Evolutionary conservation across 2,329 filamentous ascomycete genomes (phyloP).

Genomic region (Penicillium sp.): DNA sequence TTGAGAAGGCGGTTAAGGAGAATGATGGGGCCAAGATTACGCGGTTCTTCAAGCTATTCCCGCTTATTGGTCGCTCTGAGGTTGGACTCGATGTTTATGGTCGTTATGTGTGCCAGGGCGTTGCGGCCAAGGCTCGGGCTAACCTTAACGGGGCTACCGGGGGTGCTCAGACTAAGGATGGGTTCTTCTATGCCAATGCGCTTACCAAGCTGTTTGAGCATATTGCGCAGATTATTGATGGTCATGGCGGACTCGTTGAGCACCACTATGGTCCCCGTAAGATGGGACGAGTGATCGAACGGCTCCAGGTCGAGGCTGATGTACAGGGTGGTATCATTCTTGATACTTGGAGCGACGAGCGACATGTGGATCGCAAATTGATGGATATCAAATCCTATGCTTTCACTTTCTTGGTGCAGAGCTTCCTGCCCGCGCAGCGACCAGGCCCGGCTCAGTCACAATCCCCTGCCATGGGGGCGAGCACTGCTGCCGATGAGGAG

Average conservation of each 20-base stretch:
- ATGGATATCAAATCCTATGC: constrained; percentile 98
- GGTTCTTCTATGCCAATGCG: constrained; percentile 87
- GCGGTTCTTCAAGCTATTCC: constrained; percentile 96
- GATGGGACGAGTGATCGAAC: constrained; percentile 92
- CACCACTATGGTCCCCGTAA: constrained; percentile 88
- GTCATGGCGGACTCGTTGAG: constrained; percentile 86
- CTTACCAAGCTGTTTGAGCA: constrained; percentile 94
- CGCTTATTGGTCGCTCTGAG: constrained; percentile 83
- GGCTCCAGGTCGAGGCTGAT: constrained; percentile 90
- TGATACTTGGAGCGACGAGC: constrained; percentile 92
- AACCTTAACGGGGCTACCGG: constrained; percentile 71
- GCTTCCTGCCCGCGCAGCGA: constrained; percentile 75
- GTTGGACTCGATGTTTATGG: constrained; percentile 94
- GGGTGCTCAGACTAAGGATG: constrained; percentile 65
- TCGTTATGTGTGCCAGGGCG: constrained; percentile 91
- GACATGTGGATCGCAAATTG: constrained; percentile 76
- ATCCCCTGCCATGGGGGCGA: constrained; percentile 67
- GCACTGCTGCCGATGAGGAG: constrained; percentile 71
- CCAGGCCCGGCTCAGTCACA: constrained; percentile 67
- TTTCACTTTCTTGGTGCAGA: constrained; percentile 94
- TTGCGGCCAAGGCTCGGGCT: constrained; percentile 76
- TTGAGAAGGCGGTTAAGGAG: constrained; percentile 84
- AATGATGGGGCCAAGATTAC: constrained; percentile 89
- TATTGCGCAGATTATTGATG: constrained; percentile 93
- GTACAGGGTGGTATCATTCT: constrained; percentile 94